Percentiles rank a stretch among this genome's conserved stretches.
Conservation (phyloP, 768 basidiomycete genomes). For the Postia placenta region DNA sequence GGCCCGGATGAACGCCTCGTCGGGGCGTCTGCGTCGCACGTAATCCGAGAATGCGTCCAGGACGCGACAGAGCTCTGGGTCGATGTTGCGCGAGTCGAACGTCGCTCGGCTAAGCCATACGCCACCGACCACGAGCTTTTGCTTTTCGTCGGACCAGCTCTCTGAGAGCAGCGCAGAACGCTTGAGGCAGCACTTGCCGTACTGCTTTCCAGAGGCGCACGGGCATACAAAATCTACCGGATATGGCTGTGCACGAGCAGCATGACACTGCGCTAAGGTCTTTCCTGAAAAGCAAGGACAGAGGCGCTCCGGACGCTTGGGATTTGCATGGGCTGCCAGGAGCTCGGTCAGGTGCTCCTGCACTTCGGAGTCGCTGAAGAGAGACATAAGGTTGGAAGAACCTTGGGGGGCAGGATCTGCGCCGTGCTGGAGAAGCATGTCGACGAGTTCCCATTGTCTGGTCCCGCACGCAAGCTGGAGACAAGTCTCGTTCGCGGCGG, state of each 20-base stretch:
- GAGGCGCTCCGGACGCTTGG: conserved; percentile 11
- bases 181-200: conserved; percentile 18
- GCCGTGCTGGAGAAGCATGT: neutral
- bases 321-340: neutral
- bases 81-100: conserved; percentile 3
- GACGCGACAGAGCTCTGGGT: neutral
- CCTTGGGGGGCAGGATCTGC: neutral
- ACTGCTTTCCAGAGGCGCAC: conserved; percentile 15
- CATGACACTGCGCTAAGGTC: conserved; percentile 17
- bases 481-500: neutral
- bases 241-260: conserved; percentile 8
- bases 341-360: neutral
- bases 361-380: neutral
- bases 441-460: neutral
- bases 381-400: neutral
- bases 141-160: no score
- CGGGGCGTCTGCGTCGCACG: neutral
- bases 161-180: conserved; percentile 9
- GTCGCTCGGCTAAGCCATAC: no score
- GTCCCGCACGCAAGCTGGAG: neutral
- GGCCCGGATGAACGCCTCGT: neutral
- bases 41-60: neutral
- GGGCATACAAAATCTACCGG: conserved; percentile 19
- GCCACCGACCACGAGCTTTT: no score
- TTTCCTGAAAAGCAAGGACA: conserved; percentile 25